Base-by-base conservation (phyloP, 2,329 filamentous ascomycete genomes). In the Neospermospora avenae region DNA sequence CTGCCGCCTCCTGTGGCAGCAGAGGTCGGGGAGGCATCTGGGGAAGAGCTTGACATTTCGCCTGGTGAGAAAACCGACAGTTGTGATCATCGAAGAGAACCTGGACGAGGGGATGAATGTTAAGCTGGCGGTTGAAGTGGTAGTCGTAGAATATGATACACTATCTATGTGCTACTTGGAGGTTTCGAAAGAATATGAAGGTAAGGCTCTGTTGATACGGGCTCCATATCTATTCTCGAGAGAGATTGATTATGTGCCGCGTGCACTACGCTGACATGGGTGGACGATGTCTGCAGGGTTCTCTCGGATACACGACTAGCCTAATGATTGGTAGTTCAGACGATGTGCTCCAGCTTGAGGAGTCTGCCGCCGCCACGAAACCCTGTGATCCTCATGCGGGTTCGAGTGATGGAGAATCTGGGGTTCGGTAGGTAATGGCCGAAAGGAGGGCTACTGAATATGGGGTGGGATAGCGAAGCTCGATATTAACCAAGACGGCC, bases 31-130 rank as follows among this genome's bases (percentile, higher is more conserved):
- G 70, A 72, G n/a, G 61, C 63, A 37, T 69, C 69, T 56, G 66
- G 66, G 13, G 70, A 72, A 3, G 70, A 70, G 57, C 58, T 70
- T 22, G 70, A 71, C 70, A 72, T 72, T 58, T 55, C 55, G 57
- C 35, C 61, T 60, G 61, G 31, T 61, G 59, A 57, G 49, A 52
- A 42, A 52, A 57, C 31, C 55, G 39, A 57, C 48, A 55, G 46
- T 55, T 63, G 42, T 28, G 46, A 24, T 66, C 64, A 68, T 70
- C 37, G 51, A 63, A 31, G 25, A 31, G 22, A 34, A 41, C 31
- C 45, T 55, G 45, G 59, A 24, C 35, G 45, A 39, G 42, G 55
- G 61, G 46, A 45, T 55, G 57, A 58, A 57, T 49, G 55, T 31
- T 35, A 51, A 48, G 48, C 41, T 58, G 46, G 52, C 42, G 42